Percentiles rank a stretch among this genome's conserved stretches.
Evolutionary conservation across 1,284 basidiomycete species (phyloP).

Genomic region (Marasmius oreades): DNA sequence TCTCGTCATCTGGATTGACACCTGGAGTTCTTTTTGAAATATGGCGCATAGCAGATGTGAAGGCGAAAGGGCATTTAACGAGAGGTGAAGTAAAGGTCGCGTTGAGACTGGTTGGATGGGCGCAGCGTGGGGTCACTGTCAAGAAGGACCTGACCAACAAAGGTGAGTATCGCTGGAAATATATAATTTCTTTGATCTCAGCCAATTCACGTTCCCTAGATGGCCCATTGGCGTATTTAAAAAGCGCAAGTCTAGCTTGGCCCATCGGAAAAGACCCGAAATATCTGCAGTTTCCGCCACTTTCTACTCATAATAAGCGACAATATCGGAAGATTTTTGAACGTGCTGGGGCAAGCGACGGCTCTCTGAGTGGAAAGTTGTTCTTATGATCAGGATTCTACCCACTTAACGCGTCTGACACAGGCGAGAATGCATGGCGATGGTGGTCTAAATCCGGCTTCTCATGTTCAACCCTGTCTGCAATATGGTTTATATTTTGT

Average conservation of each 20-base stretch:
- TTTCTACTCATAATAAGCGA: constrained; percentile 41
- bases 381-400: background rate
- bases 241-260: constrained; percentile 32
- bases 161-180: constrained; percentile 23
- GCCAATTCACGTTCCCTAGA: constrained; percentile 26
- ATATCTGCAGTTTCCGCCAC: constrained; percentile 24
- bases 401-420: background rate
- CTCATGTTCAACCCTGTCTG: constrained; percentile 2
- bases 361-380: constrained; percentile 36
- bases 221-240: constrained; percentile 50
- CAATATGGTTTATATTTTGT: constrained; percentile 7
- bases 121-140: constrained; percentile 46
- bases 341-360: constrained; percentile 40
- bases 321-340: constrained; percentile 51
- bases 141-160: constrained; percentile 28
- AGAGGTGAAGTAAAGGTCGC: constrained; percentile 50
- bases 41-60: constrained; percentile 59
- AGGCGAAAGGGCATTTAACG: constrained; percentile 53
- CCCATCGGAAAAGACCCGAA: constrained; percentile 16
- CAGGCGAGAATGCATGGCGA: constrained; percentile 11
- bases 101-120: constrained; percentile 56
- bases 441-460: constrained; percentile 11
- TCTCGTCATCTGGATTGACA: constrained; percentile 41
- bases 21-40: constrained; percentile 51
- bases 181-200: constrained; percentile 19